Percentiles rank a stretch among this genome's conserved stretches.
Conservation (phyloP, 2,329 filamentous ascomycete species). For the Botrytis elliptica region DNA sequence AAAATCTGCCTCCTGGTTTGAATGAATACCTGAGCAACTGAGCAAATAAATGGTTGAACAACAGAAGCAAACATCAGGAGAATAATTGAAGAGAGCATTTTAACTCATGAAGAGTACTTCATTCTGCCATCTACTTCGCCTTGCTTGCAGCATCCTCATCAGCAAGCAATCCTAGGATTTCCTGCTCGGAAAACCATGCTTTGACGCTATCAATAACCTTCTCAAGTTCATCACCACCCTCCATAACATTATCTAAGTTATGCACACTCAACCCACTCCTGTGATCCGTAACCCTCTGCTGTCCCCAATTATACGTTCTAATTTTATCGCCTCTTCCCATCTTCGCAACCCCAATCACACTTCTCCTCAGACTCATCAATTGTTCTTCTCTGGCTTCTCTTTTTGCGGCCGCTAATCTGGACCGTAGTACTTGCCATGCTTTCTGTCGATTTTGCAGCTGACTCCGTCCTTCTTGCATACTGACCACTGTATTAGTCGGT, state of each 20-base stretch:
- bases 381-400: conserved; percentile 83
- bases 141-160: conserved; percentile 43
- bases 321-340: conserved; percentile 94
- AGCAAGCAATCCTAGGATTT: conserved; percentile 59
- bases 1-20: neutral
- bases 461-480: conserved; percentile 89
- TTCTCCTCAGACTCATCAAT: conserved; percentile 69
- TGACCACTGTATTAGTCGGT: conserved; percentile 81
- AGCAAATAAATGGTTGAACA: neutral
- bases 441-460: conserved; percentile 85
- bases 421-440: conserved; percentile 82
- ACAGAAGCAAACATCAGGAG: neutral
- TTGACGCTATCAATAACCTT: conserved; percentile 67
- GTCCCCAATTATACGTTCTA: conserved; percentile 69
- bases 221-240: conserved; percentile 61
- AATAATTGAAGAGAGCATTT: neutral
- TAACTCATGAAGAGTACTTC: neutral
- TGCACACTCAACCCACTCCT: conserved; percentile 64
- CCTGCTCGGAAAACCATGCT: conserved; percentile 63
- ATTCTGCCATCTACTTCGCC: conserved; percentile 23
- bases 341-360: conserved; percentile 73
- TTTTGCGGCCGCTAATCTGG: conserved; percentile 74
- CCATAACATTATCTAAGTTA: conserved; percentile 64
- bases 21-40: neutral
- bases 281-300: conserved; percentile 72